Conservation (phyloP, 257 asterid species). For the Solanum virginianum region DNA sequence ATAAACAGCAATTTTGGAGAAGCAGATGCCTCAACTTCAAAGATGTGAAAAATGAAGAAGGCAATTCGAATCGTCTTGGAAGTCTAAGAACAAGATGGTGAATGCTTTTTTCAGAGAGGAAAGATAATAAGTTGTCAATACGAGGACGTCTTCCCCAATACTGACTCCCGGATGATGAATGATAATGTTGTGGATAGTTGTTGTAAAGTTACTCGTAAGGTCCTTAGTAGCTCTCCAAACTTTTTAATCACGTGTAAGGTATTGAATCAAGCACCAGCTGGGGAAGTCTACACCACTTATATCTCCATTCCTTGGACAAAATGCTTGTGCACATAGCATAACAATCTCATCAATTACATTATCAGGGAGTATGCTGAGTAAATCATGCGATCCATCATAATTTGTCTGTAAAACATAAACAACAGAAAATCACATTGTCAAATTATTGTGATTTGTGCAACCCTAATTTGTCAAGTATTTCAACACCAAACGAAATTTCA, state of each 20-base stretch:
- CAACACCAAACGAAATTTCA: too few relatives aligned
- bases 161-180: background rate
- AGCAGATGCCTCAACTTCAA: background rate
- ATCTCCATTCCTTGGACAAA: background rate
- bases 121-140: background rate
- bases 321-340: background rate
- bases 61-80: background rate
- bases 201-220: background rate
- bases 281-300: background rate
- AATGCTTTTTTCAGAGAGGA: background rate
- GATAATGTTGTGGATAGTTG: background rate
- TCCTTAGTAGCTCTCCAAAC: background rate
- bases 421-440: background rate
- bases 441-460: too few relatives aligned
- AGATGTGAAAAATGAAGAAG: background rate
- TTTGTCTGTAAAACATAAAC: background rate
- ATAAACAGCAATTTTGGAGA: background rate
- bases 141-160: background rate
- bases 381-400: background rate
- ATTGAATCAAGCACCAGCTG: background rate
- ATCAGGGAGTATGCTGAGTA: background rate
- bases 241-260: too few relatives aligned
- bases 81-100: background rate
- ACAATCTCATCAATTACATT: background rate
- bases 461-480: too few relatives aligned